These are phyloP conservation scores for Ampelocalamus luodianensis DNA, from an alignment of 176 grass and related monocot genomes.

Conservation along the genomic window DNA sequence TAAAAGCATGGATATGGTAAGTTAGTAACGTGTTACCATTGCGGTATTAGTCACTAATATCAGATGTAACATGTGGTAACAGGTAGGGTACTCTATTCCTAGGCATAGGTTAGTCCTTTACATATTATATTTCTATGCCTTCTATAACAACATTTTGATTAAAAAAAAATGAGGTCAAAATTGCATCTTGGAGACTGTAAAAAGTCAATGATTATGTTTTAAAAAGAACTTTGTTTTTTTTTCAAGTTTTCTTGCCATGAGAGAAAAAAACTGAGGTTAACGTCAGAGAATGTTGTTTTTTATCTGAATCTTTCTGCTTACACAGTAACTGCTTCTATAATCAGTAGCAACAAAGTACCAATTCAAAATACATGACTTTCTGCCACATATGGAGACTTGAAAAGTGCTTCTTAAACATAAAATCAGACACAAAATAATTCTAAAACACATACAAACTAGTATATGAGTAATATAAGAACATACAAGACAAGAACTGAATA, in stretches of 20 bases:
- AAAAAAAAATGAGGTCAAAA: neutral
- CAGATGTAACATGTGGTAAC: neutral
- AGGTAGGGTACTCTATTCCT: neutral
- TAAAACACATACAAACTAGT: neutral
- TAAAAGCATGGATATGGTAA: neutral
- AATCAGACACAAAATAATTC: neutral
- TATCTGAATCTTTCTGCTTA: neutral
- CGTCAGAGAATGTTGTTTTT: neutral
- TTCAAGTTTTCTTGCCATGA: neutral
- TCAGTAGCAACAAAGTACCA: neutral
- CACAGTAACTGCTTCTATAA: conserved; percentile 5
- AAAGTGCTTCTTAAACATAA: conserved; percentile 11
- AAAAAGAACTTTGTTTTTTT: neutral
- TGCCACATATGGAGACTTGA: neutral
- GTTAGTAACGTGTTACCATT: neutral
- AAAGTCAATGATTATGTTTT: too few species aligned
- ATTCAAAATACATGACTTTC: conserved; percentile 27
- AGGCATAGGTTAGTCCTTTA: neutral
- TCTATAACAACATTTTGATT: neutral
- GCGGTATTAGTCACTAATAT: neutral
- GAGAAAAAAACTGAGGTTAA: neutral
- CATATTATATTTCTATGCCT: neutral
- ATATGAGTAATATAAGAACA: neutral
- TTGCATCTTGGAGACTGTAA: too few species aligned
- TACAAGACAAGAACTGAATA: conserved; percentile 19